These are phyloP conservation scores for Collybiopsis luxurians DNA, from an alignment of 768 basidiomycete species.

Conservation along the genomic window DNA sequence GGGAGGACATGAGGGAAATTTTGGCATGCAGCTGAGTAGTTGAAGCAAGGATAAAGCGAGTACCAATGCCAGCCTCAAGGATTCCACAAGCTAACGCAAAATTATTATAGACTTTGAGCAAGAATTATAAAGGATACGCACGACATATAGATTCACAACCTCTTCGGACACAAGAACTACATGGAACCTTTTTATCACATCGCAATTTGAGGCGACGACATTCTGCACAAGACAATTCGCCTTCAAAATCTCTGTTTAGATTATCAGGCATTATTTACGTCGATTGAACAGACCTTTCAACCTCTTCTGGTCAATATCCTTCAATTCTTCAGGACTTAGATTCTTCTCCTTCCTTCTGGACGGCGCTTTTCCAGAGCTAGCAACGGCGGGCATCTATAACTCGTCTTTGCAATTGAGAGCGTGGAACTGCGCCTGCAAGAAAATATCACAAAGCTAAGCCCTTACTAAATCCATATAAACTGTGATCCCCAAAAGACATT, in stretches of 20 bases:
- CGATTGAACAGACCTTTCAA: slow-evolving; percentile 31
- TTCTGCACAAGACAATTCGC: slow-evolving; percentile 49
- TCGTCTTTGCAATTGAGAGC: slow-evolving; percentile 51
- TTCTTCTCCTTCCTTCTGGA: slow-evolving; percentile 5
- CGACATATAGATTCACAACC: slow-evolving; percentile 64
- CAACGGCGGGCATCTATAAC: slow-evolving; percentile 35
- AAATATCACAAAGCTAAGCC: too few relatives aligned
- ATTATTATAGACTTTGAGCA: background rate
- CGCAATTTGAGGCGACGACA: slow-evolving; percentile 49
- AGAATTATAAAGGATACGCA: background rate
- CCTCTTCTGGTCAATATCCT: slow-evolving; percentile 51
- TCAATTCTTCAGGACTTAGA: slow-evolving; percentile 36
- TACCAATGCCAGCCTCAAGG: slow-evolving; percentile 9
- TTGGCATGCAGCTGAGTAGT: slow-evolving; percentile 65
- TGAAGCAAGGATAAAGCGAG: slow-evolving; percentile 63
- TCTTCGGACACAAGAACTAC: slow-evolving; percentile 49
- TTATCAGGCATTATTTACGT: background rate
- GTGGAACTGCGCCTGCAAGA: too few relatives aligned
- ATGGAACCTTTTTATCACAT: slow-evolving; percentile 53
- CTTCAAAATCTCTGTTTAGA: slow-evolving; percentile 19
- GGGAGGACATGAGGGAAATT: slow-evolving; percentile 63
- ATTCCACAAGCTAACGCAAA: slow-evolving; percentile 38
- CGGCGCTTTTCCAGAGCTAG: slow-evolving; percentile 1
- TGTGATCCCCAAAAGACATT: too few relatives aligned
- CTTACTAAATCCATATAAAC: too few relatives aligned